Base-by-base conservation (phyloP, 2,329 filamentous ascomycete species). In the Corinectria fuckeliana region DNA sequence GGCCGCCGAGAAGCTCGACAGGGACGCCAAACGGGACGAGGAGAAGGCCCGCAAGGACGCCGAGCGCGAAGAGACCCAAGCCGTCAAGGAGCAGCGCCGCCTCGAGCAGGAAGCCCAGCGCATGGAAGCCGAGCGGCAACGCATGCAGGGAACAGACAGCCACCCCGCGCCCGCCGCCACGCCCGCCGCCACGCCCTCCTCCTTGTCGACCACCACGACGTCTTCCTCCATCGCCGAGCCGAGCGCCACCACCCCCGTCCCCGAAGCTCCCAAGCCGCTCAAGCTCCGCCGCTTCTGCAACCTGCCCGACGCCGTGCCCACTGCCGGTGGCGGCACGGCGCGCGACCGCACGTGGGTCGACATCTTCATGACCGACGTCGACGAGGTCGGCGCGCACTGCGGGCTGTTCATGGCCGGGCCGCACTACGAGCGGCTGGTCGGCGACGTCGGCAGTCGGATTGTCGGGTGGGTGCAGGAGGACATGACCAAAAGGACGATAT, bases 331-430 rank as follows among this genome's bases (percentile, higher is more conserved):
- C 10, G 73, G 81, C 51, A 87, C 86, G 6, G 78, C 81, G 60
- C 78, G 81, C 41, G 92, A 96, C 72, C 78, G 84, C 4, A 85
- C 88, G 14, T 97, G 93, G 93, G 79, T 93, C 1, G 82, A 88
- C 42, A 85, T 97, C 3, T 88, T 88, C 69, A 95, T 97, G 91
- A 84, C 89, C 58, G 88, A 87, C 51, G 87, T 95, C 61, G 93
- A 96, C 71, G 91, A 96, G 75, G 90, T 96, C 1, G 88, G 86
- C 6, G 93, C 93, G 9, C 93, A 96, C 73, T 94, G 91, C 62
- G 89, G 90, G 0, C 78, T 97, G 50, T 97, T 96, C 77, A 85
- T 91, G 42, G 77, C 87, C 11, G 88, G 89, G 6, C 82, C 87
- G 60, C 88, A 91, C 57, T 94, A 95, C 71, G 90, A 93, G 68